Evolutionary conservation across 306 rosid genomes (phyloP).

Genomic region (Pyrus betulifolia): DNA sequence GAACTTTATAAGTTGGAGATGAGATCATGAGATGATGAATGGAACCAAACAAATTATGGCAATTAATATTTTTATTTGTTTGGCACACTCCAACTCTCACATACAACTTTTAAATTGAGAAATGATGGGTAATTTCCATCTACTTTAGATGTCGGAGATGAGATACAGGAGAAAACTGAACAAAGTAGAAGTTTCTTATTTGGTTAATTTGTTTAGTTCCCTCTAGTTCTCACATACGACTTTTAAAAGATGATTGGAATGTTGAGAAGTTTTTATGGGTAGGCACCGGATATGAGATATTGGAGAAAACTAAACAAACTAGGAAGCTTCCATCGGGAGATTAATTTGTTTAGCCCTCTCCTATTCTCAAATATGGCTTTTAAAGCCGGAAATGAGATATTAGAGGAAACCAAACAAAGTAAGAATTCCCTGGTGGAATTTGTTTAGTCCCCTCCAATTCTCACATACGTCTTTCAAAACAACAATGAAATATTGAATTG

Average conservation of each 20-base stretch:
- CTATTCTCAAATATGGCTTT: background rate
- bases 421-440: slow-evolving; percentile 30
- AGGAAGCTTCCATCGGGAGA: background rate
- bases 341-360: background rate
- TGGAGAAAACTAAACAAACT: slow-evolving; percentile 1
- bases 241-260: no score
- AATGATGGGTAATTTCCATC: background rate
- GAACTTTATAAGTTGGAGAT: background rate
- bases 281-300: background rate
- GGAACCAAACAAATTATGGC: background rate
- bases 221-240: background rate
- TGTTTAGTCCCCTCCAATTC: no score
- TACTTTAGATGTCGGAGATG: background rate
- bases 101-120: background rate
- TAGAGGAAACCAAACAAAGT: background rate
- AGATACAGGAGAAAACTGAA: slow-evolving; percentile 6
- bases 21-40: slow-evolving; percentile 16
- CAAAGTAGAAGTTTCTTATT: background rate
- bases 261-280: no score
- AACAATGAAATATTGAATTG: no score
- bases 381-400: background rate
- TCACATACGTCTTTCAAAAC: no score
- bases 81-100: background rate
- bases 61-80: background rate
- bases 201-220: background rate